Percentiles rank a stretch among this genome's conserved stretches.
Evolutionary conservation across 768 basidiomycete genomes (phyloP).

Genomic region (Crucibulum laeve): DNA sequence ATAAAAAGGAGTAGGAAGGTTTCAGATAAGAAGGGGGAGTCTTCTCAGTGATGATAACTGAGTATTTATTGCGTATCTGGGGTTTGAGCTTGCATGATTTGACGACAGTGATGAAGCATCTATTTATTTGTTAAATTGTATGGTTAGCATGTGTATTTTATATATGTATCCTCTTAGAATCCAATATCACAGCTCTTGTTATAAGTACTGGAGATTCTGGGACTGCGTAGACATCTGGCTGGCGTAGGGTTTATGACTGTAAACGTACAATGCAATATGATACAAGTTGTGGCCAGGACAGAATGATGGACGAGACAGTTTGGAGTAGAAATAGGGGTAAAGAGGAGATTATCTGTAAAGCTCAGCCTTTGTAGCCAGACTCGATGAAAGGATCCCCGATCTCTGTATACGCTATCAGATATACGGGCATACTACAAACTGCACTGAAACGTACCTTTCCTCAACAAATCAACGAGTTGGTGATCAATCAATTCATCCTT

Average conservation of each 20-base stretch:
- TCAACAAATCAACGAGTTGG: constrained; percentile 44
- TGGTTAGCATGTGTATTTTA: too few relatives aligned
- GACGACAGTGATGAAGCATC: background rate
- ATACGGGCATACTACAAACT: constrained; percentile 1
- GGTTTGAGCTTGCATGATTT: too few relatives aligned
- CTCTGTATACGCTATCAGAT: constrained; percentile 24
- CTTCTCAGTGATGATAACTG: background rate
- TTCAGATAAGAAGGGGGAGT: background rate
- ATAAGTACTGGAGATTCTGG: too few relatives aligned
- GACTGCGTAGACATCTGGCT: too few relatives aligned
- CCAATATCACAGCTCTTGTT: too few relatives aligned
- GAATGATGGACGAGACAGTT: background rate
- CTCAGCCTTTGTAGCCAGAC: constrained; percentile 11
- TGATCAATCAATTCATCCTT: constrained; percentile 54
- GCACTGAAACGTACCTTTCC: constrained; percentile 37
- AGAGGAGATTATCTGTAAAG: background rate
- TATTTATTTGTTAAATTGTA: too few relatives aligned
- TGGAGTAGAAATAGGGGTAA: background rate
- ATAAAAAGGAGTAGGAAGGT: constrained; percentile 11
- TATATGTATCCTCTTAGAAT: too few relatives aligned
- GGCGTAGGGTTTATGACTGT: too few relatives aligned
- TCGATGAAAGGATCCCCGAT: constrained; percentile 56
- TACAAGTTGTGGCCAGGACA: too few relatives aligned
- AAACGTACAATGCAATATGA: too few relatives aligned
- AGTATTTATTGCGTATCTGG: background rate